Percentiles rank a stretch among this genome's conserved stretches.
Evolutionary conservation across 306 rosid species (phyloP).

Genomic region (Phaseolus lunatus): DNA sequence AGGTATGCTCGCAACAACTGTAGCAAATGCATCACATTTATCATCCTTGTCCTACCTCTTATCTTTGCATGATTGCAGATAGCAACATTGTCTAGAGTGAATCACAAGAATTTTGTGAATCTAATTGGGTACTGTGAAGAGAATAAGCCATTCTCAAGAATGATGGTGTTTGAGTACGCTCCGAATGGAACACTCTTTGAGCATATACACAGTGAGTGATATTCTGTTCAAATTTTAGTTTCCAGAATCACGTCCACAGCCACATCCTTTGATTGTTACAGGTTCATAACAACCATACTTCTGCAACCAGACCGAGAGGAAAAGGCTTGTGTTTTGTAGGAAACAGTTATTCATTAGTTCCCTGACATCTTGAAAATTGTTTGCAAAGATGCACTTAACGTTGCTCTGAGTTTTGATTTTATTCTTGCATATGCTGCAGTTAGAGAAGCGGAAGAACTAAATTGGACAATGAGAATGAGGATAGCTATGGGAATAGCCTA

Average conservation of each 20-base stretch:
- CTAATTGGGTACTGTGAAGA: constrained; percentile 92
- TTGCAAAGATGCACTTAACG: not conserved
- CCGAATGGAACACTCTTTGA: constrained; percentile 95
- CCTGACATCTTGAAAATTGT: not conserved
- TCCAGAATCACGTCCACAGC: not conserved
- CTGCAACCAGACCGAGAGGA: not conserved
- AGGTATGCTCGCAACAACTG: constrained; percentile 61
- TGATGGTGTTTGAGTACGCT: constrained; percentile 96
- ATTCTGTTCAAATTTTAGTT: not conserved
- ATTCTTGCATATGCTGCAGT: constrained; percentile 60
- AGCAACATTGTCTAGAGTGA: constrained; percentile 72
- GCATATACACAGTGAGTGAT: constrained; percentile 82
- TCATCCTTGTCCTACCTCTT: constrained; percentile 22
- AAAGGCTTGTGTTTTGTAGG: not conserved
- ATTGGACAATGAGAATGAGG: constrained; percentile 82
- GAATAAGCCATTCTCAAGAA: constrained; percentile 86
- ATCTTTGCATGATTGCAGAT: constrained; percentile 56
- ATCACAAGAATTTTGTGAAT: constrained; percentile 91
- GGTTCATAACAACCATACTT: constrained; percentile 10
- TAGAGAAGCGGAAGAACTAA: constrained; percentile 85
- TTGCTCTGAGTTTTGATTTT: constrained; percentile 9
- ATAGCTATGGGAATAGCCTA: constrained; percentile 94
- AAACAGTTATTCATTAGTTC: not conserved
- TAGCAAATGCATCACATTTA: not conserved
- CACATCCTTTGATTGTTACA: not conserved